Conservation (phyloP, 2,329 filamentous ascomycete species). For the Nigrograna mackinnonii region DNA sequence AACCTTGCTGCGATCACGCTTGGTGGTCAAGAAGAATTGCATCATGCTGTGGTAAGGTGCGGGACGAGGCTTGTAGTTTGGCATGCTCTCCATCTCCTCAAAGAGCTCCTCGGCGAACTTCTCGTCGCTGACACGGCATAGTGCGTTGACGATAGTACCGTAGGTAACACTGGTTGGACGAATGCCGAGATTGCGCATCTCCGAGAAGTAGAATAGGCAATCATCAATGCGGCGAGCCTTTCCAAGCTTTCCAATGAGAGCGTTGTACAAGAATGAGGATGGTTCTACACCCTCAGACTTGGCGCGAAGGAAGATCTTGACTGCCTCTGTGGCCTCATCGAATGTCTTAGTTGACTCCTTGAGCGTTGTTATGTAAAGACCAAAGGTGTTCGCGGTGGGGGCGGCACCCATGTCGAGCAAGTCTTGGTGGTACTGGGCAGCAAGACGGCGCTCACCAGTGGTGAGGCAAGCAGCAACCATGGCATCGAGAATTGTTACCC, state of each 20-base stretch:
- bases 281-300: constrained; percentile 93
- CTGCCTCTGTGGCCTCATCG: constrained; percentile 93
- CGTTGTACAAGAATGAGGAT: constrained; percentile 97
- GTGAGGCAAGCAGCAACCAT: constrained; percentile 94
- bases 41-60: constrained; percentile 99
- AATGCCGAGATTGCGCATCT: constrained; percentile 92
- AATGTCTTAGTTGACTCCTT: constrained; percentile 98
- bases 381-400: constrained; percentile 96
- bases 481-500: constrained; percentile 93
- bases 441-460: constrained; percentile 77
- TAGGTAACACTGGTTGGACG: constrained; percentile 98
- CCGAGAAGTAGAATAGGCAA: constrained; percentile 95
- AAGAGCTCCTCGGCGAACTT: constrained; percentile 98
- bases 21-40: constrained; percentile 98
- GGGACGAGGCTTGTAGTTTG: constrained; percentile 97
- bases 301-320: constrained; percentile 95
- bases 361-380: constrained; percentile 97
- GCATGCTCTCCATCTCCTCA: constrained; percentile 98
- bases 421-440: constrained; percentile 88
- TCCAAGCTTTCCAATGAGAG: constrained; percentile 95
- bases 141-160: constrained; percentile 95
- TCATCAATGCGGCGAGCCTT: constrained; percentile 98
- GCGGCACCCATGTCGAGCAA: constrained; percentile 87
- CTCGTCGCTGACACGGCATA: constrained; percentile 96
- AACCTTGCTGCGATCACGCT: constrained; percentile 93